Percentiles rank a stretch among this genome's conserved stretches.
phyloP scores from a whole-genome alignment of 1,284 basidiomycete genomes.

The Trichosporon inkin region DNA sequence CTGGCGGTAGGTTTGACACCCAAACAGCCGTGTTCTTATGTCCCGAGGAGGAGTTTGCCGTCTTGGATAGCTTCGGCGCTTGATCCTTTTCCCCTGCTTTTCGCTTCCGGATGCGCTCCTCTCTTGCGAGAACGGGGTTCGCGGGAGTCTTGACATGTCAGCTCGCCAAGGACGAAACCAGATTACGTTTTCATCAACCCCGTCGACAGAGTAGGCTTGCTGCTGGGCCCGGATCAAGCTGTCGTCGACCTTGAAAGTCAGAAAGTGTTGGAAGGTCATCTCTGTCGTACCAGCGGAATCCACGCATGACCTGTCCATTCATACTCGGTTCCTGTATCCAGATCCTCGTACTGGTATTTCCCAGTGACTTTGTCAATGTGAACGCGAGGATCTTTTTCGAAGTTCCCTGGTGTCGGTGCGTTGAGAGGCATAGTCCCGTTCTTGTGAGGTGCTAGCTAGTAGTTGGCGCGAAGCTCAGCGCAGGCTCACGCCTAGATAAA shows the following conservation, averaged over 20 bases:
- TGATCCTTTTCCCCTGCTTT: constrained; percentile 49
- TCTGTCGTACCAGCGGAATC: constrained; percentile 65
- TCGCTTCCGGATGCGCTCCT: constrained; percentile 59
- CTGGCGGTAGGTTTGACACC: constrained; percentile 76
- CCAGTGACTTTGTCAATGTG: constrained; percentile 64
- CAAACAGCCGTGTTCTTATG: constrained; percentile 84
- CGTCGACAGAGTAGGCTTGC: constrained; percentile 81
- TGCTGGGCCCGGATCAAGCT: constrained; percentile 79
- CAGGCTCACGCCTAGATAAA: too few relatives aligned
- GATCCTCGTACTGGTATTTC: constrained; percentile 85
- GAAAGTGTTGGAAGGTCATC: constrained; percentile 34
- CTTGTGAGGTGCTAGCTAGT: background rate
- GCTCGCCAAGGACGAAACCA: background rate
- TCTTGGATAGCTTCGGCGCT: constrained; percentile 55
- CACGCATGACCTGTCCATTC: constrained; percentile 78
- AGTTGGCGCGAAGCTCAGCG: background rate
- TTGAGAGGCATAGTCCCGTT: constrained; percentile 27
- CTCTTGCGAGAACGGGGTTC: constrained; percentile 70
- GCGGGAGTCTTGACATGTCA: constrained; percentile 60
- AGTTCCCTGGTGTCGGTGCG: constrained; percentile 54
- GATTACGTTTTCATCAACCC: constrained; percentile 80
- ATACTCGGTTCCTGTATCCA: constrained; percentile 72
- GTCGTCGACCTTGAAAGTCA: constrained; percentile 63
- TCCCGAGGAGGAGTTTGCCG: constrained; percentile 22
- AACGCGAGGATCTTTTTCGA: constrained; percentile 71